Percentiles rank a stretch among this genome's conserved stretches.
Evolutionary conservation across 306 rosid genomes (phyloP).

Genomic region (Rosa multiflora): DNA sequence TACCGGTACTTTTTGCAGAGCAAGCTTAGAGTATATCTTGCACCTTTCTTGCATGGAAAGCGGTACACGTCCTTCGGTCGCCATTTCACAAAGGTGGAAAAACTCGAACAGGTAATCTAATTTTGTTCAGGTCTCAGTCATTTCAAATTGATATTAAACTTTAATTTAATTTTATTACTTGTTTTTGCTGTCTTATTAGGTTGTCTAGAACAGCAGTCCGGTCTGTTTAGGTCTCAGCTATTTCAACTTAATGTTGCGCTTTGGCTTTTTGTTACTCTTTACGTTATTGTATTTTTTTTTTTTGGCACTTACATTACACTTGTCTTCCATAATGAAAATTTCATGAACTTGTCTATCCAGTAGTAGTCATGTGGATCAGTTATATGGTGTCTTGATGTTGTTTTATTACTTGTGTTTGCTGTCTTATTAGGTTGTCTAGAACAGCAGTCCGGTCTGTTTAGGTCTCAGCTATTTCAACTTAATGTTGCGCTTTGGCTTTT

Average conservation of each 20-base stretch:
- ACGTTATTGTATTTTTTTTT: background rate
- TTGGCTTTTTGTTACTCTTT: background rate
- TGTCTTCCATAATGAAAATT: background rate
- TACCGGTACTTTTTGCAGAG: constrained; percentile 51
- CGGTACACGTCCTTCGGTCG: constrained; percentile 95
- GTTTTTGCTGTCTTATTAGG: background rate
- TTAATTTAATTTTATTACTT: background rate
- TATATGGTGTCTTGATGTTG: constrained; percentile 1
- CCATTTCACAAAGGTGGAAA: constrained; percentile 83
- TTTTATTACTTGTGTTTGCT: background rate
- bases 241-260: constrained; percentile 13
- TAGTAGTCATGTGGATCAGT: background rate
- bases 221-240: constrained; percentile 1
- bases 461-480: constrained; percentile 16
- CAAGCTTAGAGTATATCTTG: constrained; percentile 67
- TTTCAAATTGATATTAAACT: background rate
- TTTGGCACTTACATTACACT: too few species aligned
- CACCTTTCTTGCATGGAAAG: constrained; percentile 77
- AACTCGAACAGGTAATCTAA: constrained; percentile 71
- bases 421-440: background rate
- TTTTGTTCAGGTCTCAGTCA: constrained; percentile 13
- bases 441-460: background rate
- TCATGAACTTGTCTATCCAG: background rate
- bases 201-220: background rate
- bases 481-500: background rate